Percentiles rank a stretch among this genome's conserved stretches.
These are phyloP conservation scores for Paecilomyces formosus DNA, from an alignment of 2,329 filamentous ascomycete species.

Conservation along the genomic window DNA sequence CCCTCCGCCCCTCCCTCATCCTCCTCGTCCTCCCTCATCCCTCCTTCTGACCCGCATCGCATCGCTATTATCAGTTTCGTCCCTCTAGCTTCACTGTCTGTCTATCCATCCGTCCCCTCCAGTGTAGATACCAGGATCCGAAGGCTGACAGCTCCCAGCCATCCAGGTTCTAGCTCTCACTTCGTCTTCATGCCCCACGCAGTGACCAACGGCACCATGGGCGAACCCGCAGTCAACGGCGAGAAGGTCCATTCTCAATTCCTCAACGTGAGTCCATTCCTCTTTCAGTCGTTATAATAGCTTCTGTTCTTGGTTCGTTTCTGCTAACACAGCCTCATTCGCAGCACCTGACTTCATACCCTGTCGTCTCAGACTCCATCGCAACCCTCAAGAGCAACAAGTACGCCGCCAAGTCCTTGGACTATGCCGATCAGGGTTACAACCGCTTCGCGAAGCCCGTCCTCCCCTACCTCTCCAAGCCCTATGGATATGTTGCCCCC, in stretches of 20 bases:
- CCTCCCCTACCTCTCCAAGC: slow-evolving; percentile 68
- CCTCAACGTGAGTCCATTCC: slow-evolving; percentile 24
- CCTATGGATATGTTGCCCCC: slow-evolving; percentile 74
- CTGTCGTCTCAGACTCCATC: slow-evolving; percentile 72
- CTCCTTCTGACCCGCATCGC: too few species aligned
- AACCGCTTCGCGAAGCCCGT: slow-evolving; percentile 69
- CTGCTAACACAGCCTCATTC: slow-evolving; percentile 18
- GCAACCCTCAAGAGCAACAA: slow-evolving; percentile 66
- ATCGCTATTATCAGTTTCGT: not conserved
- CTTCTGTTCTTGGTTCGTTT: slow-evolving; percentile 8
- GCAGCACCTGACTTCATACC: slow-evolving; percentile 79
- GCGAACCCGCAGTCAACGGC: slow-evolving; percentile 43
- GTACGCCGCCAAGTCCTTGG: slow-evolving; percentile 5
- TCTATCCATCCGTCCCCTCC: not conserved
- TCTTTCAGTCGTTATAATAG: slow-evolving; percentile 10
- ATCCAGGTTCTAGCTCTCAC: not conserved
- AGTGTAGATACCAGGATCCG: not conserved
- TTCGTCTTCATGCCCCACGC: slow-evolving; percentile 41
- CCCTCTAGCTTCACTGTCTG: not conserved
- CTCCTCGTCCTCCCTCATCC: too few species aligned
- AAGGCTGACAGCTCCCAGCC: not conserved
- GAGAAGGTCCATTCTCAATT: slow-evolving; percentile 44
- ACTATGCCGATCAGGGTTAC: slow-evolving; percentile 49
- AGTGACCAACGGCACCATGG: slow-evolving; percentile 38
- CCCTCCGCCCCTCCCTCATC: too few species aligned